A percentile compares a stretch with the other conserved stretches of the same genome.
These are phyloP conservation scores for Chaetomiaceae sp. DNA, from an alignment of 2,329 filamentous ascomycete species.

Conservation along the genomic window DNA sequence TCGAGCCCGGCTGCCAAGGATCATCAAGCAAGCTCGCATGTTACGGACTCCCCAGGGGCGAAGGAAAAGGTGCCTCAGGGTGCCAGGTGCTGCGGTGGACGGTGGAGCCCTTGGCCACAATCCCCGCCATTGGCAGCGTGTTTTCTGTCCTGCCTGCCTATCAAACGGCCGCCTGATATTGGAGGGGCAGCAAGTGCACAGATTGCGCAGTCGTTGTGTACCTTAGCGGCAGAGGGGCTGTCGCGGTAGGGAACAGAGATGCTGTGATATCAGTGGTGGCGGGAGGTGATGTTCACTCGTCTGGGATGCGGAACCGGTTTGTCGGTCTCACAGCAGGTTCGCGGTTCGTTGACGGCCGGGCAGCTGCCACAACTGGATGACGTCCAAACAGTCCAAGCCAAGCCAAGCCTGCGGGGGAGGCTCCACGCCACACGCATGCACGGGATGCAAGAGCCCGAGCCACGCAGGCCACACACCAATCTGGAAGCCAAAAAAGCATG, in stretches of 20 bases:
- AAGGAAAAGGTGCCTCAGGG: no score
- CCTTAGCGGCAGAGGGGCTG: no score
- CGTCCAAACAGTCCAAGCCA: no score
- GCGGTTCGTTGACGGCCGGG: neutral
- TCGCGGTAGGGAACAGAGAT: no score
- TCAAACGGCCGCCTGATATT: neutral
- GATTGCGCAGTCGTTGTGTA: neutral
- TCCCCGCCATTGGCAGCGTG: conserved; percentile 3
- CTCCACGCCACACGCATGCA: no score
- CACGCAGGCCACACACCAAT: no score
- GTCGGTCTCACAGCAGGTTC: neutral
- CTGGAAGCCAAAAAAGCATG: no score
- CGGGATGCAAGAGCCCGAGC: no score
- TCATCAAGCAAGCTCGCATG: neutral
- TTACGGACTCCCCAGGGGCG: neutral
- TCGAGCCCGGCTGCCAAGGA: neutral
- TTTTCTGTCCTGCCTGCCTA: neutral
- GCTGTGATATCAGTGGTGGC: neutral
- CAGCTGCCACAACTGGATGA: conserved; percentile 1
- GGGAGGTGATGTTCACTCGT: neutral
- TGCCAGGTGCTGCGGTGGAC: neutral
- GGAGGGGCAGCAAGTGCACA: neutral
- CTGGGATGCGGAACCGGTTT: neutral
- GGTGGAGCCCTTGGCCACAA: neutral
- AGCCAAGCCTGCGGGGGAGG: no score